Evolutionary conservation across 129 eudicot genomes (phyloP), one percentile per base, ranked within the genome.

Genomic region (Glebionis coronaria): DNA sequence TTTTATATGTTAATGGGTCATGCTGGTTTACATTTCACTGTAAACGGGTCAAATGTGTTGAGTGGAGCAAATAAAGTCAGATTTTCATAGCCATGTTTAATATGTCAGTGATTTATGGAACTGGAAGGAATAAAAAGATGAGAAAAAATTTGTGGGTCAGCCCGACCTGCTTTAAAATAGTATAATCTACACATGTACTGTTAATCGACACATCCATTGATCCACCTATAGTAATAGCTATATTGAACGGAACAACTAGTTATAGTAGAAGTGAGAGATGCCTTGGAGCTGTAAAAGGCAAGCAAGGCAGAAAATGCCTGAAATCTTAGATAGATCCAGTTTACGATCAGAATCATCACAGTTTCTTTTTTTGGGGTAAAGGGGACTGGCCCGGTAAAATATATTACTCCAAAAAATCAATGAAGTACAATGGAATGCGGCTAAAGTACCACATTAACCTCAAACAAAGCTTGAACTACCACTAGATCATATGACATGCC

Each of bases 221-320:
- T 12, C 23, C 25, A 49, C 13, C 18, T 11, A 65, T 60, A 1
- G 45, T 14, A 23, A 64, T 46, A 56, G n/a, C 18, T 21, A 12
- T 21, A 12, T 13, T 12, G 8, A 50, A 28, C 27, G 12, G 56
- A 63, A 45, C 44, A 47, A 47, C 56, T 45, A 65, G 20, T 49
- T 65, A 12, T 14, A 49, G 16, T 47, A 47, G 57, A 65, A 46
- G 27, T 64, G 69, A 64, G 56, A 64, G 27, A 45, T 35, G 42
- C 42, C 55, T 54, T 7, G 12, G 27, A 63, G 21, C 20, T 12
- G 27, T 16, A 67, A 67, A 35, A 16, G 40, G 54, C 52, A 14
- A 19, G 63, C 63, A 54, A 20, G 14, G 35, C n/a, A 40, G 14
- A 68, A 38, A 18, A 2, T 68, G 19, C 2, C 12, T 31, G 19